A percentile compares a stretch with the other conserved stretches of the same genome.
These are phyloP conservation scores for Dendrocalamus sinicus DNA, from an alignment of 176 grass and related monocot genomes.

Conservation along the genomic window DNA sequence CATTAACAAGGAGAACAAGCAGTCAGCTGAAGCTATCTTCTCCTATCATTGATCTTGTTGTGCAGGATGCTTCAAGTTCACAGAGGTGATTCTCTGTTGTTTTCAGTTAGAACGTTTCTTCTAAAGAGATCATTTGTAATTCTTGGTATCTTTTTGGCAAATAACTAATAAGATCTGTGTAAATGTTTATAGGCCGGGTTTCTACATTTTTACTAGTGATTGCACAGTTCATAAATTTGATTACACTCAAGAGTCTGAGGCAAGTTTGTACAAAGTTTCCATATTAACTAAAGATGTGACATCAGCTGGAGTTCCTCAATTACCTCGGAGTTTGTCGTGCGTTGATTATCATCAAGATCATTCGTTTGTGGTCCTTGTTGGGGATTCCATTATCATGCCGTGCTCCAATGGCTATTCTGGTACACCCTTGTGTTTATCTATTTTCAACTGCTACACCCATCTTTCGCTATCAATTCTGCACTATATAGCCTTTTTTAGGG, in stretches of 20 bases:
- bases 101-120: constrained; percentile 38
- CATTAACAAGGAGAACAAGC: constrained; percentile 70
- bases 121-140: constrained; percentile 5
- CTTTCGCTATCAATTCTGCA: background rate
- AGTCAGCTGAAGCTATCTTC: constrained; percentile 73
- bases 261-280: constrained; percentile 45
- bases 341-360: constrained; percentile 72
- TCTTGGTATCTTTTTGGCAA: constrained; percentile 36
- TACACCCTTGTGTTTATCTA: constrained; percentile 50
- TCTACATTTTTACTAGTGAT: constrained; percentile 72
- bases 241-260: constrained; percentile 56
- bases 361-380: constrained; percentile 71
- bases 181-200: constrained; percentile 59
- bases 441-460: constrained; percentile 27
- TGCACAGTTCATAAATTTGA: constrained; percentile 68
- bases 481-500: background rate
- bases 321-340: constrained; percentile 69
- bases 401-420: constrained; percentile 61
- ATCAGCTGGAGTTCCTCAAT: constrained; percentile 54
- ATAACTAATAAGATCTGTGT: constrained; percentile 47
- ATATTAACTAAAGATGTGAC: constrained; percentile 49
- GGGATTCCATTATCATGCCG: constrained; percentile 51
- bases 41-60: constrained; percentile 59
- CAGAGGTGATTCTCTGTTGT: constrained; percentile 58
- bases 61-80: constrained; percentile 58